Base-by-base conservation (phyloP, 441 rosid species). In the Daphne laureola region DNA sequence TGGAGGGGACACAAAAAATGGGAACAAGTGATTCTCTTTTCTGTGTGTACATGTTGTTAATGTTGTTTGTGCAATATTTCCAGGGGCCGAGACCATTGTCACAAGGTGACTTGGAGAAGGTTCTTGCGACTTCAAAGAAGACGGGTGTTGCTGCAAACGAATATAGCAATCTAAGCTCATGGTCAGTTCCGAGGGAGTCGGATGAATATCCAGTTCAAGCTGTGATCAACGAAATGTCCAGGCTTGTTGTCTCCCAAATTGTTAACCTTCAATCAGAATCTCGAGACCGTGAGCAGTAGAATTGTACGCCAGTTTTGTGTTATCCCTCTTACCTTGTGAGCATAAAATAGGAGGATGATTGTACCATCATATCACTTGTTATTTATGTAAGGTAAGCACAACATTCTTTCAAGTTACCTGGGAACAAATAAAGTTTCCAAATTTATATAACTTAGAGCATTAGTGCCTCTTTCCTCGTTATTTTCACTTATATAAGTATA, bases 191-290 rank as follows among this genome's bases (percentile, higher is more conserved):
- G 44, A 58, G 75, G 46, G 86, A 74, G 7, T 59, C 95, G 0
- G 90, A 80, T 65, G 97, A 87, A 49, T 71, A 76, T 57, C 80
- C 60, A 54, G 90, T 89, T 45, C 90, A 83, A 60, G 83, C 84
- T 47, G 83, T 89, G 0, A 87, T 93, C n/a, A 82, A 58, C 59
- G 97, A 90, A 63, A 77, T 89, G 61, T 84, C 94, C 21, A 87
- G 77, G 81, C 81, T 87, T 58, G 80, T 89, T 14, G 77, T 83
- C 35, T 83, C 96, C 40, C 96, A 84, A 49, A 62, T 89, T 49
- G 64, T 85, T 61, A 89, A 83, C 65, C 74, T 87, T 54, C 95
- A 75, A 67, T 51, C 89, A 18, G 96, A 84, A 46, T 50, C 68
- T 18, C 86, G 77, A 67, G 90, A 83, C 54, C 38, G 38, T 6